Evolutionary conservation across 2,329 filamentous ascomycete species (phyloP).

Genomic region (Didymella glomerata): DNA sequence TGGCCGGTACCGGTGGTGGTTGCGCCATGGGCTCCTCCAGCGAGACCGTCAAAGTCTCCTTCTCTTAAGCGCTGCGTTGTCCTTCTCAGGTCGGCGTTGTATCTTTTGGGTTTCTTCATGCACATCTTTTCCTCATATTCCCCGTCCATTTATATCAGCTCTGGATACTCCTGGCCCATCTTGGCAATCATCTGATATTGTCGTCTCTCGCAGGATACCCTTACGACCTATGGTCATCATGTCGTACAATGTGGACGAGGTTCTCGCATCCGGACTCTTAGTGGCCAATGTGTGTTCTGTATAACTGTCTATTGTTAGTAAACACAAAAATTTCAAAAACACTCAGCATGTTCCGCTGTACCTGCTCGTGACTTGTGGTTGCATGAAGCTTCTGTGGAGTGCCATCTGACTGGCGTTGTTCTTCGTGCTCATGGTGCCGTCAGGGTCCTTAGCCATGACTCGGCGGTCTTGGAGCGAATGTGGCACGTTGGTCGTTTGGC

Average conservation of each 20-base stretch:
- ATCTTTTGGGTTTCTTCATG: slow-evolving; percentile 25
- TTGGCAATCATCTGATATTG: slow-evolving; percentile 28
- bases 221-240: slow-evolving; percentile 27
- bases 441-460: no score
- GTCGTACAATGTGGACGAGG: slow-evolving; percentile 27
- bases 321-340: slow-evolving; percentile 27
- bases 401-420: no score
- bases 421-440: no score
- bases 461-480: no score
- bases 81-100: slow-evolving; percentile 24
- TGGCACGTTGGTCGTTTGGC: no score
- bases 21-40: slow-evolving; percentile 40
- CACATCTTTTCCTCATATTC: slow-evolving; percentile 34
- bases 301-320: slow-evolving; percentile 39
- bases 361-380: background rate
- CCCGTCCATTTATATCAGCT: slow-evolving; percentile 27
- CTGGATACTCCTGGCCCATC: slow-evolving; percentile 28
- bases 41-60: slow-evolving; percentile 43
- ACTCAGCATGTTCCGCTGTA: background rate
- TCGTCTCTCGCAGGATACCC: slow-evolving; percentile 37
- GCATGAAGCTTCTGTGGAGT: background rate
- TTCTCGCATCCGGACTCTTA: slow-evolving; percentile 26
- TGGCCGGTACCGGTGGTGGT: slow-evolving; percentile 42
- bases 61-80: slow-evolving; percentile 25
- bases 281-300: slow-evolving; percentile 37